Percentiles rank a stretch among this genome's conserved stretches.
Conservation (phyloP, 2,329 filamentous ascomycete genomes). For the Incumbomyces lentus region DNA sequence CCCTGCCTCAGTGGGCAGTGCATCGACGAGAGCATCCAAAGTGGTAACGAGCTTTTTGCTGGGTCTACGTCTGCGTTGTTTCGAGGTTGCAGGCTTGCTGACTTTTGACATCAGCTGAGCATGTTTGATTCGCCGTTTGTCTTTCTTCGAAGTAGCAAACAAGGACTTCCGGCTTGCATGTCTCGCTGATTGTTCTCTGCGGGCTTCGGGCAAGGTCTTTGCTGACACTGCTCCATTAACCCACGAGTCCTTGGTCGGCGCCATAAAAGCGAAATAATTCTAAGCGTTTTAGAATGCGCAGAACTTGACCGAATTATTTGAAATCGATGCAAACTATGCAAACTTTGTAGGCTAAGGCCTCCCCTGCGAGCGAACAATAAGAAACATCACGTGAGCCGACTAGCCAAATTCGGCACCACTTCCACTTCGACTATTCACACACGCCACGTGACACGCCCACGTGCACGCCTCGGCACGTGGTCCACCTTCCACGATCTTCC, state of each 20-base stretch:
- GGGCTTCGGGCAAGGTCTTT: neutral
- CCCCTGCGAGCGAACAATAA: too few relatives aligned
- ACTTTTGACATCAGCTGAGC: conserved; percentile 69
- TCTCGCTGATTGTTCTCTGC: neutral
- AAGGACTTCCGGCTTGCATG: conserved; percentile 4
- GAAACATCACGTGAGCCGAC: too few relatives aligned
- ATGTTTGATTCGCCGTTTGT: conserved; percentile 75
- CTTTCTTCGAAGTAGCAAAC: conserved; percentile 66
- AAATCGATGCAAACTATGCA: too few relatives aligned
- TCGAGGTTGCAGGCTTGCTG: conserved; percentile 44
- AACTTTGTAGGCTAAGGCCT: too few relatives aligned
- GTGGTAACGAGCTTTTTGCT: conserved; percentile 69
- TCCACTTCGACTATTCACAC: too few relatives aligned
- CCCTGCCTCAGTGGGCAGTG: conserved; percentile 55
- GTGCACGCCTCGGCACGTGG: too few relatives aligned
- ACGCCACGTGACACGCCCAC: too few relatives aligned
- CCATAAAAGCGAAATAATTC: neutral
- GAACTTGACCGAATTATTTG: too few relatives aligned
- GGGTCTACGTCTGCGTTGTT: conserved; percentile 51
- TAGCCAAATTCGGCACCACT: too few relatives aligned
- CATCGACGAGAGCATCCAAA: conserved; percentile 66
- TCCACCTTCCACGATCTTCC: too few relatives aligned
- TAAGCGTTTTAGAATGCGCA: too few relatives aligned
- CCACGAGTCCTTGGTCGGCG: neutral
- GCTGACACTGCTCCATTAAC: neutral